A percentile compares a stretch with the other conserved stretches of the same genome.
Conservation (phyloP, 2,329 filamentous ascomycete genomes). For the Penicillium sp. region DNA sequence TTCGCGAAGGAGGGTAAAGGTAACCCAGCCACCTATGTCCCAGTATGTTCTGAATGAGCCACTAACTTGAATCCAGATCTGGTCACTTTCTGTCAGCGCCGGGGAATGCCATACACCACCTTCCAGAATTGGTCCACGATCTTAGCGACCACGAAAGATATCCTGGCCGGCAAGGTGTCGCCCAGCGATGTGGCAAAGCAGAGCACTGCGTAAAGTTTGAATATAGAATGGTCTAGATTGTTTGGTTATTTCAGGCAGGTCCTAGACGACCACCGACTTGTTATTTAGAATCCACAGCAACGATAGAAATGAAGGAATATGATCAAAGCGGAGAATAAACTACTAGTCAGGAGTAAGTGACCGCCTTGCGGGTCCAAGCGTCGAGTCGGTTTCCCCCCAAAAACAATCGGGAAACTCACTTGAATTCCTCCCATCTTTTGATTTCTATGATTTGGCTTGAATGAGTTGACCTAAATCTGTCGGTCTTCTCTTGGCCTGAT, state of each 20-base stretch:
- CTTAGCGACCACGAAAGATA: slow-evolving; percentile 71
- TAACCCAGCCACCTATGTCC: slow-evolving; percentile 35
- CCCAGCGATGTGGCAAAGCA: slow-evolving; percentile 66
- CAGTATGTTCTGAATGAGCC: not conserved
- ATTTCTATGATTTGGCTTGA: slow-evolving; percentile 18
- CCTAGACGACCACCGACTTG: not conserved
- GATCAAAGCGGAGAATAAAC: slow-evolving; percentile 8
- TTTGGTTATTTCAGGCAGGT: not conserved
- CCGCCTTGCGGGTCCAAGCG: slow-evolving; percentile 30
- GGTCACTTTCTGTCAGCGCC: slow-evolving; percentile 79
- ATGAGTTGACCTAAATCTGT: slow-evolving; percentile 31
- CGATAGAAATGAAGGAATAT: not conserved
- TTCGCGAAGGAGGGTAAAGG: slow-evolving; percentile 91
- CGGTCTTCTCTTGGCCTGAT: slow-evolving; percentile 29
- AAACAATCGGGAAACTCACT: slow-evolving; percentile 6
- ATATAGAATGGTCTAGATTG: not conserved
- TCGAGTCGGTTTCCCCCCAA: slow-evolving; percentile 12
- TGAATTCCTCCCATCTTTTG: slow-evolving; percentile 9
- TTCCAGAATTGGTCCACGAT: slow-evolving; percentile 86
- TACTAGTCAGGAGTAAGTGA: slow-evolving; percentile 25
- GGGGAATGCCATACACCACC: slow-evolving; percentile 82
- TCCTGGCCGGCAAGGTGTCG: slow-evolving; percentile 69
- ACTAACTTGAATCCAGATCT: slow-evolving; percentile 61
- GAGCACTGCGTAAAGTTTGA: not conserved
- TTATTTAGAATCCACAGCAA: not conserved